phyloP scores from a whole-genome alignment of 2,329 filamentous ascomycete species.

The Aspergillus fijiensis region DNA sequence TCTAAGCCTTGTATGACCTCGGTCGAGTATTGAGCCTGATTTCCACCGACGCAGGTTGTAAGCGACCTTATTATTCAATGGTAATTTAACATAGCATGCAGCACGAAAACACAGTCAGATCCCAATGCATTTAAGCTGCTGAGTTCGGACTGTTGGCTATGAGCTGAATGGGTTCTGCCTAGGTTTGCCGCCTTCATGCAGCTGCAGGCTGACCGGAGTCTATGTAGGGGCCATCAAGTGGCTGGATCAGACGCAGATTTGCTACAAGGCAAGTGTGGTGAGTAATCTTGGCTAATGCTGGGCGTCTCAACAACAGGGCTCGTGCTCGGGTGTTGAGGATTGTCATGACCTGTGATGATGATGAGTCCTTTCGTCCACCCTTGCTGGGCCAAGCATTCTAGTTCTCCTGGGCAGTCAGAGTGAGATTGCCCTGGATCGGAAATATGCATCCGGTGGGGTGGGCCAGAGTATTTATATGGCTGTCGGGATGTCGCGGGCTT shows the following conservation, averaged over 20 bases:
- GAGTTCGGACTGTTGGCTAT: neutral
- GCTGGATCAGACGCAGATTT: neutral
- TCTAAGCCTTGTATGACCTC: neutral
- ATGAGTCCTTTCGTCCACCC: conserved; percentile 8
- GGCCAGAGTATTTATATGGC: neutral
- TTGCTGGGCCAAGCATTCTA: conserved; percentile 25
- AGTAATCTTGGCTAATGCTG: neutral
- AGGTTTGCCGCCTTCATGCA: neutral
- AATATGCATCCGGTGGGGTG: neutral
- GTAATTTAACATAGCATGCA: neutral
- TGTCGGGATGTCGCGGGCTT: neutral
- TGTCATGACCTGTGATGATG: neutral
- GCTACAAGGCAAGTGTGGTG: neutral
- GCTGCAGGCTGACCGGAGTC: neutral
- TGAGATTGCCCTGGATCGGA: neutral
- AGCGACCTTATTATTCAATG: neutral
- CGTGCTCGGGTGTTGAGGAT: neutral
- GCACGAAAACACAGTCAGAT: neutral
- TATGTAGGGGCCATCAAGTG: neutral
- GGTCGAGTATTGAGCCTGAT: neutral
- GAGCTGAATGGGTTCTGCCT: neutral
- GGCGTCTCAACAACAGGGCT: neutral
- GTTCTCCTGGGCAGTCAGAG: conserved; percentile 2
- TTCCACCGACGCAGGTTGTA: neutral
- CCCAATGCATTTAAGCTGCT: neutral